A percentile compares a stretch with the other conserved stretches of the same genome.
Conservation (phyloP, 1,139 yeast genomes). For the Hyphopichia pseudoburtonii region DNA sequence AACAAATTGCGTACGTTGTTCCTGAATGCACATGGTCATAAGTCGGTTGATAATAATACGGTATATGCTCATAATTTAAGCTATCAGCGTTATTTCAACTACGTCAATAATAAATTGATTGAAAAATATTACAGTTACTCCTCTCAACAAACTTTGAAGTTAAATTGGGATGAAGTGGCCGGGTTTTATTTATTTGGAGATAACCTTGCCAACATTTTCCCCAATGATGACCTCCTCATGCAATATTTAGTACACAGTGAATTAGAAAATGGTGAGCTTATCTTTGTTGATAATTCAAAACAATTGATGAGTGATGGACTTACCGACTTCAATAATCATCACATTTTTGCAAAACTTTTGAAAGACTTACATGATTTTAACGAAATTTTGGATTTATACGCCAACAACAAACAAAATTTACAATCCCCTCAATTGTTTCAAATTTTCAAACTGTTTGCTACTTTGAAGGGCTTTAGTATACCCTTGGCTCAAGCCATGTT, state of each 20-base stretch:
- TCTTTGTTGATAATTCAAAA: constrained; percentile 3
- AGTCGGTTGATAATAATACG: not conserved
- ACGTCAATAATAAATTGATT: constrained; percentile 4
- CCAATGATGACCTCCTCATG: constrained; percentile 6
- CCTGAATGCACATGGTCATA: constrained; percentile 3
- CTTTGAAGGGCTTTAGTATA: constrained; percentile 15
- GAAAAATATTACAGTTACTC: constrained; percentile 4
- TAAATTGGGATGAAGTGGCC: constrained; percentile 10
- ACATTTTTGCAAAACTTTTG: constrained; percentile 3
- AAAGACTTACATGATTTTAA: constrained; percentile 6
- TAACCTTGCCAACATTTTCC: constrained; percentile 6
- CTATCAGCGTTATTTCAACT: constrained; percentile 3
- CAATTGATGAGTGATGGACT: not conserved
- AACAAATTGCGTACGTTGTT: constrained; percentile 2
- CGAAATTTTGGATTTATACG: constrained; percentile 5
- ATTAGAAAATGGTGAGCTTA: constrained; percentile 8
- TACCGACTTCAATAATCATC: not conserved
- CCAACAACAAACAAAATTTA: constrained; percentile 4
- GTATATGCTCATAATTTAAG: constrained; percentile 1
- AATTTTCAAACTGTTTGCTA: constrained; percentile 16
- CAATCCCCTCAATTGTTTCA: constrained; percentile 13
- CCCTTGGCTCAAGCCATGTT: constrained; percentile 25
- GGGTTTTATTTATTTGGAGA: constrained; percentile 13
- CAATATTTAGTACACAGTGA: constrained; percentile 6
- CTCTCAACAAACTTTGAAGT: constrained; percentile 5